A percentile compares a stretch with the other conserved stretches of the same genome.
phyloP scores from a whole-genome alignment of 1,139 yeast species.

The Cylindricascospora bacillispora region DNA sequence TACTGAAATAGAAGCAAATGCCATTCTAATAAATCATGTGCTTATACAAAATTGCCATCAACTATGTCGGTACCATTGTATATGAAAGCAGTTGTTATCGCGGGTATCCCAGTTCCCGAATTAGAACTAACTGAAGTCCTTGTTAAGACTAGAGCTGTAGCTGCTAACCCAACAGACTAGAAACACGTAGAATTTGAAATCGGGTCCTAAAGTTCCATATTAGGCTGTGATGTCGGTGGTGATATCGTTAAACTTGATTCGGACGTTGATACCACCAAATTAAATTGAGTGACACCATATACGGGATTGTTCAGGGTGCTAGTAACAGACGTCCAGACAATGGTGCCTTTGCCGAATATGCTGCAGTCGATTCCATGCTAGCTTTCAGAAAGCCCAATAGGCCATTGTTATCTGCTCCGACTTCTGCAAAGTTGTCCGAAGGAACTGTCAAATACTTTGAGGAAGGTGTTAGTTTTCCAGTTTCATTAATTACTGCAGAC shows the following conservation, averaged over 20 bases:
- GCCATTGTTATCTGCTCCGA: slow-evolving; percentile 5
- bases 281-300: slow-evolving; percentile 42
- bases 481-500: slow-evolving; percentile 36
- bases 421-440: slow-evolving; percentile 17
- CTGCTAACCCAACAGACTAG: slow-evolving; percentile 66
- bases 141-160: slow-evolving; percentile 42
- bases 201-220: slow-evolving; percentile 33
- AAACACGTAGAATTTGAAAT: slow-evolving; percentile 34
- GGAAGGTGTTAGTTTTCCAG: slow-evolving; percentile 45
- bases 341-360: slow-evolving; percentile 51
- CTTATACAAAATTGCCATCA: too few relatives aligned
- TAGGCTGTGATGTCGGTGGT: slow-evolving; percentile 50
- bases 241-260: slow-evolving; percentile 43
- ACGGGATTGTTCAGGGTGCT: slow-evolving; percentile 35
- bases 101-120: slow-evolving; percentile 27
- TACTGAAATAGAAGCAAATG: too few relatives aligned
- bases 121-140: slow-evolving; percentile 33
- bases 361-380: slow-evolving; percentile 28
- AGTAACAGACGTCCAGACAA: slow-evolving; percentile 23
- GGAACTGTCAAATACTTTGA: slow-evolving; percentile 37
- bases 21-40: too few relatives aligned
- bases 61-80: slow-evolving; percentile 6
- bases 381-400: slow-evolving; percentile 24
- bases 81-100: slow-evolving; percentile 23
- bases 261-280: slow-evolving; percentile 31